Conservation (phyloP, 2,329 filamentous ascomycete genomes). For the Cercospora beticola region DNA sequence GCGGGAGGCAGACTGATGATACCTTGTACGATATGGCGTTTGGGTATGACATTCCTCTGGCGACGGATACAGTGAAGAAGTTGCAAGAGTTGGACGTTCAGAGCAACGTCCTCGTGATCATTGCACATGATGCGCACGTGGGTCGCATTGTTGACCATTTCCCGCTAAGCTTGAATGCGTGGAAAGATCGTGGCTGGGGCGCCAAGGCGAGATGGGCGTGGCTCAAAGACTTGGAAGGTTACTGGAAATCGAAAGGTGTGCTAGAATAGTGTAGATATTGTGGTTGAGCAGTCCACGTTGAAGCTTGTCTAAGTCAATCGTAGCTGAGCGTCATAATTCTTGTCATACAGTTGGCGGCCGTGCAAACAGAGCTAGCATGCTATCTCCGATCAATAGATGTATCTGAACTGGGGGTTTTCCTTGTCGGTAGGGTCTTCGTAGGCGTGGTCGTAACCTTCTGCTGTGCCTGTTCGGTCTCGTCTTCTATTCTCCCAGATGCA, state of each 20-base stretch:
- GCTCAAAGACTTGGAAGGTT: slow-evolving; percentile 3
- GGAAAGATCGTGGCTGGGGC: background rate
- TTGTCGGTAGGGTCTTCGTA: slow-evolving; percentile 56
- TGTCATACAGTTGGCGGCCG: background rate
- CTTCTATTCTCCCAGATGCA: slow-evolving; percentile 48
- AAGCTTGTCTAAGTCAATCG: background rate
- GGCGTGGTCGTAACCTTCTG: slow-evolving; percentile 54
- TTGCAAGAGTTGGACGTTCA: slow-evolving; percentile 12
- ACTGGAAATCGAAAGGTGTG: slow-evolving; percentile 3
- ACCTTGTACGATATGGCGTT: slow-evolving; percentile 7
- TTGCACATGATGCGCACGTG: background rate
- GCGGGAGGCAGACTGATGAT: background rate
- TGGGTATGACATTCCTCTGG: slow-evolving; percentile 12
- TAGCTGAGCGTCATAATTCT: background rate
- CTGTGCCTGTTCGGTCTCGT: slow-evolving; percentile 45
- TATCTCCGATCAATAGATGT: slow-evolving; percentile 6
- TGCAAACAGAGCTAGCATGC: background rate
- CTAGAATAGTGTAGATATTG: background rate
- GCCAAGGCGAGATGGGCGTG: slow-evolving; percentile 7
- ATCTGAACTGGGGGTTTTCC: slow-evolving; percentile 31
- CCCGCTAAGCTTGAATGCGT: background rate
- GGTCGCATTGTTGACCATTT: background rate
- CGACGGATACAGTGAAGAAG: slow-evolving; percentile 7
- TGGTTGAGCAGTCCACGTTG: background rate
- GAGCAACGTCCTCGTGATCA: background rate